These are phyloP conservation scores for Trametes polyzona DNA, from an alignment of 1,284 basidiomycete species.

Conservation along the genomic window DNA sequence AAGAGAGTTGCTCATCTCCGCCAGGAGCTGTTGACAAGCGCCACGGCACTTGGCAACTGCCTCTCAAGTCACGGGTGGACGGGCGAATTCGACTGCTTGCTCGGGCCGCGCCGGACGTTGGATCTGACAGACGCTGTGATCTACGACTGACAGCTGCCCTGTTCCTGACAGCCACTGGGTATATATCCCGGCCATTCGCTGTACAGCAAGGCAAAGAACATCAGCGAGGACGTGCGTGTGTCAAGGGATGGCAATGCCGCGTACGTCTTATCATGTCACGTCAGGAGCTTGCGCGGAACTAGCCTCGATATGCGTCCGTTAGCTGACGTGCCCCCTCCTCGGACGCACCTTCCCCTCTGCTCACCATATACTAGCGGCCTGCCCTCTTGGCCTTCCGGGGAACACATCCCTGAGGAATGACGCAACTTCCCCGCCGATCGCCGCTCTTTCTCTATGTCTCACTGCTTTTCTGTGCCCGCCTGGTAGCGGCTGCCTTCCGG, in stretches of 20 bases:
- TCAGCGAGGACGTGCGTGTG: not conserved
- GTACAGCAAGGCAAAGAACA: not conserved
- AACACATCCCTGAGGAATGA: too few species aligned
- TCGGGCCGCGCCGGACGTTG: too few species aligned
- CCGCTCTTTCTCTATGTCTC: slow-evolving; percentile 1
- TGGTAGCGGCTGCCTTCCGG: not conserved
- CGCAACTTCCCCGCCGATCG: too few species aligned
- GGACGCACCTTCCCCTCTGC: not conserved
- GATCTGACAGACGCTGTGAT: too few species aligned
- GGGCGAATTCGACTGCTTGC: too few species aligned
- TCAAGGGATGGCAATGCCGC: not conserved
- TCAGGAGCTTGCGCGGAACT: not conserved
- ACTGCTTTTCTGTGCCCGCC: not conserved
- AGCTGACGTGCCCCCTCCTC: not conserved
- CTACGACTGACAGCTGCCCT: too few species aligned
- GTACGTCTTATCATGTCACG: not conserved
- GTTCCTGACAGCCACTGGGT: too few species aligned
- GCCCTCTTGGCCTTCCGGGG: too few species aligned
- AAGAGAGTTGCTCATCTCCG: too few species aligned
- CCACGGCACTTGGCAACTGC: too few species aligned
- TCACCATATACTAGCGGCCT: not conserved
- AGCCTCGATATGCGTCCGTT: not conserved
- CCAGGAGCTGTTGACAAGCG: too few species aligned
- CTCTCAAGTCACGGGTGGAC: too few species aligned
- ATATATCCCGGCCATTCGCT: not conserved